Percentiles rank a stretch among this genome's conserved stretches.
These are phyloP conservation scores for Cordyceps tenuipes DNA, from an alignment of 2,329 filamentous ascomycete species.

Conservation along the genomic window DNA sequence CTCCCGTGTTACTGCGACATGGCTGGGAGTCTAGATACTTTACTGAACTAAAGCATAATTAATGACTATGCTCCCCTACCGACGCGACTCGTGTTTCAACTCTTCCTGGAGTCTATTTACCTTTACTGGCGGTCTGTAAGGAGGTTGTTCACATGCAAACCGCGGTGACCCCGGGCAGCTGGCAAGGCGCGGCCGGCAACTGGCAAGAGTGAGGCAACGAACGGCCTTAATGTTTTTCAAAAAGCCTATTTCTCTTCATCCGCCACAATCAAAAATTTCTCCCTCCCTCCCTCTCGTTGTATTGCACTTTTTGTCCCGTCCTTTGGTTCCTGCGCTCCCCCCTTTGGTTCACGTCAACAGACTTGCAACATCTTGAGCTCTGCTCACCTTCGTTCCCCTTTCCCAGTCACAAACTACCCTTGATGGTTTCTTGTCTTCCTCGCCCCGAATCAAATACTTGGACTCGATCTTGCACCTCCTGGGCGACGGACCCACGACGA, in stretches of 20 bases:
- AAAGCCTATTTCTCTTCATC: not conserved
- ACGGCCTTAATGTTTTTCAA: not conserved
- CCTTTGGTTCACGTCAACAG: not conserved
- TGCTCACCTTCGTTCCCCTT: slow-evolving; percentile 4
- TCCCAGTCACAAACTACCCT: not conserved
- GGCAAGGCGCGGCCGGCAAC: slow-evolving; percentile 7
- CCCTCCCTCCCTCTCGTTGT: not conserved
- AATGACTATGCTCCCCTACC: not conserved
- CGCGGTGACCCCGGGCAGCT: slow-evolving; percentile 1
- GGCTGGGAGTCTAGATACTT: not conserved
- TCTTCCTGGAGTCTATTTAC: not conserved
- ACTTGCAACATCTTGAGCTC: not conserved
- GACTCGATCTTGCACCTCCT: not conserved
- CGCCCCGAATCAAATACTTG: not conserved
- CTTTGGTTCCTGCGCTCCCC: slow-evolving; percentile 6
- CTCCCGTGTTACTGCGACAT: not conserved
- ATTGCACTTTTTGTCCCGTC: slow-evolving; percentile 5
- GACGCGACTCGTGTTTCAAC: not conserved
- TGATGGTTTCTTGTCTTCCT: slow-evolving; percentile 2
- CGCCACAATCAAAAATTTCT: not conserved
- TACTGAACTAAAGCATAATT: not conserved
- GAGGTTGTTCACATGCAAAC: not conserved
- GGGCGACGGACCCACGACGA: not conserved
- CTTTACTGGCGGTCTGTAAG: not conserved
- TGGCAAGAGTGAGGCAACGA: not conserved